Evolutionary conservation across 257 asterid species (phyloP).

Genomic region (Lycium ferocissimum): DNA sequence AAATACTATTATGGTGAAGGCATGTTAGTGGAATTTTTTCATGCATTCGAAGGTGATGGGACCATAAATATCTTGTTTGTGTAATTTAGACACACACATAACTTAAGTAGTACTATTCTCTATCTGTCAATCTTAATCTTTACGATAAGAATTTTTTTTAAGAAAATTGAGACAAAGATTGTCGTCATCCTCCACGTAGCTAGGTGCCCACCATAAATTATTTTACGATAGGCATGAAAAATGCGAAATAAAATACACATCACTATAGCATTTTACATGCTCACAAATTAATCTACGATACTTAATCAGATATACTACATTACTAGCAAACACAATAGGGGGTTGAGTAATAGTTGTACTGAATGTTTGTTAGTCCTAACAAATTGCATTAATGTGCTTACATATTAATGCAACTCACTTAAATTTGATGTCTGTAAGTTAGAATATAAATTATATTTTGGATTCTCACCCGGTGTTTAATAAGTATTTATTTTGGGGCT

Average conservation of each 20-base stretch:
- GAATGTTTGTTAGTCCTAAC: not conserved
- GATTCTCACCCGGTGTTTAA: too few relatives aligned
- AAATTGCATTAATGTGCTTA: not conserved
- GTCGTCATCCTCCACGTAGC: constrained; percentile 27
- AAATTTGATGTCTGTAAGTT: not conserved
- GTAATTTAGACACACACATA: not conserved
- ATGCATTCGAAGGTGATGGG: constrained; percentile 11
- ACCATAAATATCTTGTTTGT: not conserved
- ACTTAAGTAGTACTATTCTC: not conserved
- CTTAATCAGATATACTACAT: not conserved
- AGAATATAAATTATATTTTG: too few relatives aligned
- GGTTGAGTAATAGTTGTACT: not conserved
- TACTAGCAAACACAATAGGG: not conserved
- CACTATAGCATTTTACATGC: not conserved
- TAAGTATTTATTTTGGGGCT: too few relatives aligned
- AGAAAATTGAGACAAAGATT: not conserved
- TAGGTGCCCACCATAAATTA: constrained; percentile 10
- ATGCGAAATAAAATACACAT: not conserved
- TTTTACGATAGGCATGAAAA: not conserved
- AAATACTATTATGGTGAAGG: not conserved
- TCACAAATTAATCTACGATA: not conserved
- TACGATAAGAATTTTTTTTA: not conserved
- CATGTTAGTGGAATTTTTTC: not conserved
- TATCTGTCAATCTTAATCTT: not conserved
- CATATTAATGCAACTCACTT: not conserved